Evolutionary conservation across 1,284 basidiomycete species (phyloP), one percentile per base, ranked within the genome.

Genomic region (Golubevia sp.): DNA sequence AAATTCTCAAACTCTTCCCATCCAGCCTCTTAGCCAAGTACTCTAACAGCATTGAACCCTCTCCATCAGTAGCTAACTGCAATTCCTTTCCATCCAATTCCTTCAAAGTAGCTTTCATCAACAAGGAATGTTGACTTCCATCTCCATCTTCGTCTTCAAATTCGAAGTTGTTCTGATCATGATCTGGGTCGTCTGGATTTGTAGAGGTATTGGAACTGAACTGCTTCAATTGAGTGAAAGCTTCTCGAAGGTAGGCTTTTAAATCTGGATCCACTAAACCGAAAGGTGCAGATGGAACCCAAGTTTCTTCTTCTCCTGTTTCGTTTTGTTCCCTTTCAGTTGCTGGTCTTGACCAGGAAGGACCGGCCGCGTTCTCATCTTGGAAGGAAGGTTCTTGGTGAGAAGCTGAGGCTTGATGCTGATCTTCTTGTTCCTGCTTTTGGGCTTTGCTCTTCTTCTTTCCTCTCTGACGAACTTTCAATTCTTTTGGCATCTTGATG

Each of bases 51-150:
- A 80, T 57, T 11, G 74, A 76, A 6, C 73, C 74, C 24, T 79
- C 77, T 4, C 74, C 71, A 49, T 83, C 80, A 5, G 80, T 83
- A 21, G 77, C 76, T 1, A 80, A 63, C 2, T 62, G 27, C 6
- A 82, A 71, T 60, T 82, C 80, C 20, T 74, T 68, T 11, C 79
- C 79, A 25, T 75, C 69, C 60, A 80, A 71, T 59, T 83, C 80
- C 23, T 65, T 61, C 30, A 82, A 67, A 4, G 73, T 75, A 1
- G 80, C 79, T 53, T 76, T 68, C n/a, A 82, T 51, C 1, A 83
- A 70, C 8, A 76, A 50, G 11, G 63, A 55, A 3, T 70, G 59
- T 30, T 82, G 74, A n/a, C 75, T 70, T 3, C 62, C 62, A 3
- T 66, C 59, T n/a, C 56, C 65, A 0, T 60, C 68, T 2, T 63